phyloP scores from a whole-genome alignment of 768 basidiomycete genomes.

The Pleurotus tuoliensis region DNA sequence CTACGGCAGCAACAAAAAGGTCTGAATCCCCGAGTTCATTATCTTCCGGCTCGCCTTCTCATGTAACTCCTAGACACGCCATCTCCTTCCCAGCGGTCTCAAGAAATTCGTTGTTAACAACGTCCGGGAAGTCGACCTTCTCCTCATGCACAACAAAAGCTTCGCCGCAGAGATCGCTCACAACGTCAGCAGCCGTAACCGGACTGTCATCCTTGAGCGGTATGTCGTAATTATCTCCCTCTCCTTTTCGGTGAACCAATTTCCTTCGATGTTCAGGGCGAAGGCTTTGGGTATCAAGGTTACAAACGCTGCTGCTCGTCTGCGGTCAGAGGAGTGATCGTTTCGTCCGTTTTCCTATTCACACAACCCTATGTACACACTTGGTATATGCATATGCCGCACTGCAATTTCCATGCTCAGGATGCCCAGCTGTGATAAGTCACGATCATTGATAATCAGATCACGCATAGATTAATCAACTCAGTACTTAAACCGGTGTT shows the following conservation, averaged over 20 bases:
- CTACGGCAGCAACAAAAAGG: slow-evolving; percentile 89
- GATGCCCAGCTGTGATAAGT: neutral
- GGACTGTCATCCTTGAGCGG: slow-evolving; percentile 87
- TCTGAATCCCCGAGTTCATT: slow-evolving; percentile 13
- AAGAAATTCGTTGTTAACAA: slow-evolving; percentile 97
- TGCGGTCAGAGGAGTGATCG: slow-evolving; percentile 90
- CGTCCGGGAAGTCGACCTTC: slow-evolving; percentile 87
- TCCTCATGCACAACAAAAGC: slow-evolving; percentile 96
- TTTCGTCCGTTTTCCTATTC: slow-evolving; percentile 32
- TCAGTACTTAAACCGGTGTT: too few species aligned
- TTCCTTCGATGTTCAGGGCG: slow-evolving; percentile 43
- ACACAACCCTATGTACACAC: slow-evolving; percentile 46
- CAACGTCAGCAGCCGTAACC: slow-evolving; percentile 94
- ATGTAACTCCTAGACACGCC: slow-evolving; percentile 62
- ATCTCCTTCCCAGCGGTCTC: slow-evolving; percentile 91
- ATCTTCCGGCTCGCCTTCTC: slow-evolving; percentile 15
- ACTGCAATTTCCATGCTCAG: slow-evolving; percentile 29
- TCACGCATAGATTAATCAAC: too few species aligned
- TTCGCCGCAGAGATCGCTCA: slow-evolving; percentile 97
- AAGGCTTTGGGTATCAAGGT: slow-evolving; percentile 89
- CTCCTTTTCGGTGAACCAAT: neutral
- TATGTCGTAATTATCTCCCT: slow-evolving; percentile 24
- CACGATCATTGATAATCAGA: too few species aligned
- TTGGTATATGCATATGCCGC: slow-evolving; percentile 44
- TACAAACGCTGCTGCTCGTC: slow-evolving; percentile 87